Conservation (phyloP, 768 basidiomycete species). For the Hygrocybe coccinea region DNA sequence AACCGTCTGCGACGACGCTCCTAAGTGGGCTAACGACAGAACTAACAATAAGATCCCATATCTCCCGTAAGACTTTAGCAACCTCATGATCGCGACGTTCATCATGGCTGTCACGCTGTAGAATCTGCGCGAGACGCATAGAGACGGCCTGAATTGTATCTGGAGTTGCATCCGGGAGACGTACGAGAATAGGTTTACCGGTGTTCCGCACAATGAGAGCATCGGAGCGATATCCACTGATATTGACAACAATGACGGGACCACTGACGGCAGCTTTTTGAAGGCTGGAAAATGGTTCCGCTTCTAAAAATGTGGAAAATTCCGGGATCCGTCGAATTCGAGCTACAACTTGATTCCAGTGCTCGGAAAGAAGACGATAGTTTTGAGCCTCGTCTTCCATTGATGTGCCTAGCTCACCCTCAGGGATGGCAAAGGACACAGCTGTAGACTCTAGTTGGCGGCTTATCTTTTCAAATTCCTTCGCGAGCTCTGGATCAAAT, state of each 20-base stretch:
- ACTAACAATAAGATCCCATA: neutral
- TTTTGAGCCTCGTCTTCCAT: neutral
- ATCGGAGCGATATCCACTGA: conserved; percentile 4
- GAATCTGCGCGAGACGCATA: neutral
- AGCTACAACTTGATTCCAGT: conserved; percentile 16
- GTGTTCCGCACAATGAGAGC: conserved; percentile 10
- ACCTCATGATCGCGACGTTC: neutral
- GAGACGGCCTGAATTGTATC: neutral
- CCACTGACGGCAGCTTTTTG: conserved; percentile 8
- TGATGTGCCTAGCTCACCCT: neutral
- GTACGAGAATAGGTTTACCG: conserved; percentile 9
- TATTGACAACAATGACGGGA: conserved; percentile 13
- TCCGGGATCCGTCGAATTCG: conserved; percentile 12
- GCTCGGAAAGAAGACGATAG: conserved; percentile 14
- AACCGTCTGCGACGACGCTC: neutral
- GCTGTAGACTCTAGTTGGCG: conserved; percentile 4
- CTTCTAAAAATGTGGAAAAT: conserved; percentile 11
- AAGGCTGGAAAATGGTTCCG: conserved; percentile 3
- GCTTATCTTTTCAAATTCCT: conserved; percentile 4
- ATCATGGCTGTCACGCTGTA: neutral
- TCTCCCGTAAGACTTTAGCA: neutral
- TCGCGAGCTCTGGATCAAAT: conserved; percentile 9
- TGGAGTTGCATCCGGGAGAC: conserved; percentile 13
- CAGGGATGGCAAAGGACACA: conserved; percentile 1
- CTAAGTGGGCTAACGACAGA: neutral